A percentile compares a stretch with the other conserved stretches of the same genome.
Conservation (phyloP, 169 alveolate species). For the Eimeria acervulina region DNA sequence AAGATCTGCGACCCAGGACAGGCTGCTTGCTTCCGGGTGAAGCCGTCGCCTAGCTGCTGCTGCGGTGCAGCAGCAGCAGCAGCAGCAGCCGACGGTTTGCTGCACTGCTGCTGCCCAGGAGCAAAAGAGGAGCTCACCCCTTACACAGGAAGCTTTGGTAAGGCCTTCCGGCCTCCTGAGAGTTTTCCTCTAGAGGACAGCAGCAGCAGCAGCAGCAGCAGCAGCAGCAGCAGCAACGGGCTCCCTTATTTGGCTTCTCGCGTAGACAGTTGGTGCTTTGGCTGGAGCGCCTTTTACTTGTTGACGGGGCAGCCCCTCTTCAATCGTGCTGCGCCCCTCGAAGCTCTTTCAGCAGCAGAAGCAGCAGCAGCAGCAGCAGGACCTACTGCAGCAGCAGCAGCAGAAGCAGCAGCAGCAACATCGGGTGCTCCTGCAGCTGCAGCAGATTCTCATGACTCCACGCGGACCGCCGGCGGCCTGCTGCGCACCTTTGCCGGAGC, state of each 20-base stretch:
- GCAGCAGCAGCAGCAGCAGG: constrained; percentile 11
- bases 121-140: constrained; percentile 51
- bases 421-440: background rate
- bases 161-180: constrained; percentile 69
- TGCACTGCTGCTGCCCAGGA: constrained; percentile 58
- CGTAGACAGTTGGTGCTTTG: constrained; percentile 87
- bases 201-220: constrained; percentile 62
- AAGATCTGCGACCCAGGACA: constrained; percentile 87
- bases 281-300: constrained; percentile 86
- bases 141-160: constrained; percentile 36
- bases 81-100: background rate
- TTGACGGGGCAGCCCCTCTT: constrained; percentile 56
- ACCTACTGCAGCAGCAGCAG: too few species aligned
- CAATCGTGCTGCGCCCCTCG: background rate
- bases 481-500: constrained; percentile 20
- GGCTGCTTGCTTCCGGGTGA: constrained; percentile 58
- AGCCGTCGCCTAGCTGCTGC: constrained; percentile 54
- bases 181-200: constrained; percentile 57
- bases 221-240: constrained; percentile 67
- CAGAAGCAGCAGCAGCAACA: background rate
- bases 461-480: background rate
- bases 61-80: constrained; percentile 77
- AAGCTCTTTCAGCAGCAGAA: background rate
- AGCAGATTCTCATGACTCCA: background rate
- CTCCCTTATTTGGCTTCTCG: constrained; percentile 84